Base-by-base conservation (phyloP, 2,329 filamentous ascomycete species). In the Eutypa lata region DNA sequence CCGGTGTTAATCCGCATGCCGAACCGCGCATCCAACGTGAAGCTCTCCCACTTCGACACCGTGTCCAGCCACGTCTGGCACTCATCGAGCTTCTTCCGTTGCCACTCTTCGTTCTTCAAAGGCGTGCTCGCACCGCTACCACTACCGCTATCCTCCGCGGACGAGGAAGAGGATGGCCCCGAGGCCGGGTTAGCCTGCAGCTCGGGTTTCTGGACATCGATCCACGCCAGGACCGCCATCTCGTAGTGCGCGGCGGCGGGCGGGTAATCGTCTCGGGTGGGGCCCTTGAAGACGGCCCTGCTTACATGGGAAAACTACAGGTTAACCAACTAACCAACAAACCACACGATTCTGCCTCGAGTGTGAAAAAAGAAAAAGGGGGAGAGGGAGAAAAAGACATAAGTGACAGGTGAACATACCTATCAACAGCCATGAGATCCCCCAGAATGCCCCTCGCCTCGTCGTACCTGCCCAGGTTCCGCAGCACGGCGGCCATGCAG, bases 241-340 rank as follows among this genome's bases (percentile, higher is more conserved):
- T 99, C 94, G 70, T 97, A 97, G 59, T 90, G 79, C 1, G 89
- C 91, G 1, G 86, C 83, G 0, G 93, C 90, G 7, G 81, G 75
- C 10, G 84, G 77, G 75, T 89, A 92, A 62, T 88, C 86, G 53
- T 92, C 88, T 53, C 79, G 84, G 2, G 80, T 76, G 0, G 74
- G 62, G 2, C 86, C 86, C 57, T 81, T 86, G 67, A 86, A 84
- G 13, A 70, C 63, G 1, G 69, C 59, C 47, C 82, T 84, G 48
- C 22, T 38, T 52, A 50, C 28, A 54, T 60, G 45, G 62, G n/a
- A n/a, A n/a, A n/a, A n/a, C n/a, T n/a, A n/a, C n/a, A n/a, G n/a
- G 61, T 52, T 19, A 46, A 18, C 24, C 19, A 21, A n/a, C n/a
- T n/a, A n/a, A n/a, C n/a, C n/a, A n/a, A n/a, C n/a, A n/a, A n/a